Base-by-base conservation (phyloP, 169 alveolate species). In the Amoebophrya sp. region DNA sequence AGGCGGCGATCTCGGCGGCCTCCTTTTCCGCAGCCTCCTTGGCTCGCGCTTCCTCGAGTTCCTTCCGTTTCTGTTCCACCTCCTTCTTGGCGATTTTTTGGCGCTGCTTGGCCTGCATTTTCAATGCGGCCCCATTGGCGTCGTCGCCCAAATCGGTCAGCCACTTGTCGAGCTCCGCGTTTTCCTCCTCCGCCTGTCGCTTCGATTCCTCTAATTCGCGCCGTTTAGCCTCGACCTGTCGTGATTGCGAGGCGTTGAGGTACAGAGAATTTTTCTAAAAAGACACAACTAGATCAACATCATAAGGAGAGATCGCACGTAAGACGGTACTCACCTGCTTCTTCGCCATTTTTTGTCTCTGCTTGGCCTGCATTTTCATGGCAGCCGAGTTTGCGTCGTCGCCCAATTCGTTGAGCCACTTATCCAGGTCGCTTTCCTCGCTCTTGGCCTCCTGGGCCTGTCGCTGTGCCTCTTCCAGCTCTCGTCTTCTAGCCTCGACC, bases 361-460 rank as follows among this genome's bases (percentile, higher is more conserved):
- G 38, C 35, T 66, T 66, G 38, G 83, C 83, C 35, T 66, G 83
- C 83, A 66, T 66, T n/a, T 66, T 66, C 29, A 66, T n/a, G 83
- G 83, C 83, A 2, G 83, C 83, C 32, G 83, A 18, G 35, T n/a
- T 66, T 1, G 83, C 83, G 83, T 66, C 83, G 83, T 66, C 83
- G 1, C 83, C 83, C 35, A 66, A n/a, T 25, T 18, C 35, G 29
- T 25, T 25, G 83, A n/a, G 38, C 83, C 83, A 66, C 83, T 66
- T n/a, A 1, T 66, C 83, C 35, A 66, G 35, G 7, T 66, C 83
- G 38, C 10, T 66, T 25, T 18, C 83, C 35, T 66, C 83, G 7
- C 10, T 66, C 39, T 2, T 25, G 29, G 83, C 83, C 18, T 0
- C 10, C 35, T 66, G 83, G 32, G 1, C 83, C 29, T 18, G 2